phyloP scores from a whole-genome alignment of 768 basidiomycete species.

The Tricholoma terreum region DNA sequence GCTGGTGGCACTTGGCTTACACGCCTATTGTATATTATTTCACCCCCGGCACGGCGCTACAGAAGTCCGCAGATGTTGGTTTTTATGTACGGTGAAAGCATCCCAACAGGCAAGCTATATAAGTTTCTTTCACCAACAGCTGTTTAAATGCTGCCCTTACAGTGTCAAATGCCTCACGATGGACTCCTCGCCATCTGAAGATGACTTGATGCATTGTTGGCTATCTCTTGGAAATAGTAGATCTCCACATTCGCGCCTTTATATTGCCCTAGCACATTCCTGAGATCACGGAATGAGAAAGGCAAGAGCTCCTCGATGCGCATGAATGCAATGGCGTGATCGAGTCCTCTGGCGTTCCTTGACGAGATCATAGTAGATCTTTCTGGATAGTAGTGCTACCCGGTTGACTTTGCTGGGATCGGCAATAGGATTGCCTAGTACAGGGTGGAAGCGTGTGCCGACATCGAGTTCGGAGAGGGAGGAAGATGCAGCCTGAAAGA shows the following conservation, averaged over 20 bases:
- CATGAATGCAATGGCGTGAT: conserved; percentile 59
- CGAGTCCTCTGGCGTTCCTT: conserved; percentile 59
- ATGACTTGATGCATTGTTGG: too few relatives aligned
- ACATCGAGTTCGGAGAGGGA: conserved; percentile 55
- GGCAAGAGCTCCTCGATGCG: conserved; percentile 86
- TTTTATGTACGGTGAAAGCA: too few relatives aligned
- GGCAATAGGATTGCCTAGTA: conserved; percentile 51
- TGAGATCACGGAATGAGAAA: conserved; percentile 70
- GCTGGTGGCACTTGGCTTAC: too few relatives aligned
- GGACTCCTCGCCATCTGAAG: too few relatives aligned
- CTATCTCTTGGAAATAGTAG: conserved; percentile 84
- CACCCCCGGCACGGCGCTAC: too few relatives aligned
- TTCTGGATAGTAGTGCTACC: conserved; percentile 76
- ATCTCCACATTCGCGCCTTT: conserved; percentile 32
- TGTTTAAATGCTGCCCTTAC: too few relatives aligned
- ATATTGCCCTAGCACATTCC: conserved; percentile 46
- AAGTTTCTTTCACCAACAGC: too few relatives aligned
- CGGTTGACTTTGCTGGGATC: conserved; percentile 45
- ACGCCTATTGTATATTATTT: too few relatives aligned
- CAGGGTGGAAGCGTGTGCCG: conserved; percentile 63
- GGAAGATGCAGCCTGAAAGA: conserved; percentile 67
- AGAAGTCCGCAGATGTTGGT: too few relatives aligned
- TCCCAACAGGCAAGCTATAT: too few relatives aligned
- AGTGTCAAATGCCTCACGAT: too few relatives aligned
- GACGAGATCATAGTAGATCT: conserved; percentile 84